Evolutionary conservation across 1,284 basidiomycete genomes (phyloP), one percentile per base, ranked within the genome.

Genomic region (Boletellus deceptivus): DNA sequence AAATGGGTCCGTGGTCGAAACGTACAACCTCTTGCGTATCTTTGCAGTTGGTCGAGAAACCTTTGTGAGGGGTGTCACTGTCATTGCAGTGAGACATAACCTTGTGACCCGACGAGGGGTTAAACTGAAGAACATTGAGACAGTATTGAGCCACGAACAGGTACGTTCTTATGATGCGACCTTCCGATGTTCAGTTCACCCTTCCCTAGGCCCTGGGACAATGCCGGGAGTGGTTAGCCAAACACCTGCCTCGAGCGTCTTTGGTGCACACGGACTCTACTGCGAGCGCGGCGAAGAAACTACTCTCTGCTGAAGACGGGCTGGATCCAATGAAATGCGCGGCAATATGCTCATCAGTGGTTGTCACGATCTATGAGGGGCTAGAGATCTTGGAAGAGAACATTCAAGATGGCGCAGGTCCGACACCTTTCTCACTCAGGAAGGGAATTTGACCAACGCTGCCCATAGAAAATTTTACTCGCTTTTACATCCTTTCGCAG

Each of bases 131-230:
- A 70, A 82, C 46, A 74, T 89, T 17, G 70, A 74, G 49, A 70
- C 68, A 47, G 74, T 90, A 11, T 60, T 87, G 56, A 90, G 88
- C 67, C 87, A 90, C 56, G 88, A 89, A 62, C 88, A 90, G 72
- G 87, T 86, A 22, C 37, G 55, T 57, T n/a, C 40, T 39, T 42
- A 25, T 20, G 13, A 24, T 35, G 20, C 29, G 34, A 8, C 17
- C 35, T 4, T 54, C 1, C 40, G 13, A 7, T 17, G 31, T 13
- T 6, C 41, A 31, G 44, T 53, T 54, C 43, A 37, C 55, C 47
- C 8, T 43, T 43, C 24, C 38, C 36, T 57, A 91, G 88, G 88
- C 88, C 14, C 67, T 91, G 20, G 88, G 88, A n/a, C 88, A 91
- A 66, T 91, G 88, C 64, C 73, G 71, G 22, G 68, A 62, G 11